phyloP scores from a whole-genome alignment of 352 stramenopile species.

The Phytophthora podocarpi region DNA sequence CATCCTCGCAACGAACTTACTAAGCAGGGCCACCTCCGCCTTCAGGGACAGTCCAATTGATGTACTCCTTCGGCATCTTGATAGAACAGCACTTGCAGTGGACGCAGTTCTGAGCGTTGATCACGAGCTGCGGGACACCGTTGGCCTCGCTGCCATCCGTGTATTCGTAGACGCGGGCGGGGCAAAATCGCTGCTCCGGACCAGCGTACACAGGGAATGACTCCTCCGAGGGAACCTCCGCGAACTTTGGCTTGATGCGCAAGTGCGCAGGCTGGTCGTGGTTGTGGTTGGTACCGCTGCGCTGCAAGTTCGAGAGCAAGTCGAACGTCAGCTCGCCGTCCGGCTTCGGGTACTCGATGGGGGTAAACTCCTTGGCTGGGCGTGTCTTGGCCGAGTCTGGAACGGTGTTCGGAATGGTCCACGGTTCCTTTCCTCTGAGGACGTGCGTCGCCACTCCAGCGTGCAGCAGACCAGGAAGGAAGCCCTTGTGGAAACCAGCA shows the following conservation, averaged over 20 bases:
- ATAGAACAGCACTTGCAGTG: conserved; percentile 99
- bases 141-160: conserved; percentile 91
- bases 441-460: conserved; percentile 94
- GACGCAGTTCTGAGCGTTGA: conserved; percentile 99
- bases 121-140: conserved; percentile 93
- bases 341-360: conserved; percentile 96
- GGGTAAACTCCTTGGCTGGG: conserved; percentile 87
- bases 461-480: conserved; percentile 94
- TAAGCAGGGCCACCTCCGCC: conserved; percentile 97
- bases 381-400: conserved; percentile 94
- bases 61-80: conserved; percentile 99
- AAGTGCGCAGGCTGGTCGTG: conserved; percentile 98
- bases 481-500: conserved; percentile 95
- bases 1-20: conserved; percentile 68
- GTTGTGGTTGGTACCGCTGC: conserved; percentile 97
- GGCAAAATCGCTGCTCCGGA: conserved; percentile 98
- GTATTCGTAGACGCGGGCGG: conserved; percentile 99
- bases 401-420: conserved; percentile 91
- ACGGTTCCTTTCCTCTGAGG: conserved; percentile 95
- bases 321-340: conserved; percentile 98
- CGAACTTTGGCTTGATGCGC: conserved; percentile 93
- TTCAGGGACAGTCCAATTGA: conserved; percentile 99
- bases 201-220: conserved; percentile 94
- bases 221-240: conserved; percentile 86
- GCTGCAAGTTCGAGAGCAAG: conserved; percentile 97